Percentiles rank a stretch among this genome's conserved stretches.
phyloP scores from a whole-genome alignment of 2,329 filamentous ascomycete species.

The Neofusicoccum sp. region DNA sequence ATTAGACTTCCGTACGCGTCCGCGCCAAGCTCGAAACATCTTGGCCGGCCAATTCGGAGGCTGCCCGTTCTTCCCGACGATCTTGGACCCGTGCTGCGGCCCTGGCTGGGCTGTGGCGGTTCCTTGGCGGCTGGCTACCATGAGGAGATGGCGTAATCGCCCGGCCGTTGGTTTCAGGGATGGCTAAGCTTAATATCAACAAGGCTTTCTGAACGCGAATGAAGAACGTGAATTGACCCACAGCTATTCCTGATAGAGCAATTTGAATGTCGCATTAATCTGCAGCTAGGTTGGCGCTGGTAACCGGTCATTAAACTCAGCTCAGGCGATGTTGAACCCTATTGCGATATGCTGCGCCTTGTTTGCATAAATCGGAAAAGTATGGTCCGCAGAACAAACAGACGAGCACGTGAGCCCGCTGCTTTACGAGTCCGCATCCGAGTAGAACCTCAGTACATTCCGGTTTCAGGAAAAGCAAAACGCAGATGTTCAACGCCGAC shows the following conservation, averaged over 20 bases:
- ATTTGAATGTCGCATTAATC: slow-evolving; percentile 1
- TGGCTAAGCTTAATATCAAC: background rate
- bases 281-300: background rate
- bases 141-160: background rate
- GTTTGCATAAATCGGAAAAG: background rate
- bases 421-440: background rate
- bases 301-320: background rate
- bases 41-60: background rate
- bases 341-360: slow-evolving; percentile 1
- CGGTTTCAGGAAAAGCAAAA: background rate
- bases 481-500: background rate
- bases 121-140: background rate
- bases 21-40: background rate
- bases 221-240: background rate
- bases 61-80: background rate
- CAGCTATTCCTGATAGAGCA: background rate
- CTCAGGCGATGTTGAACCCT: slow-evolving; percentile 1
- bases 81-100: background rate
- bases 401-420: background rate
- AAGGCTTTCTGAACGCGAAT: background rate
- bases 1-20: slow-evolving; percentile 5
- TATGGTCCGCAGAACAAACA: background rate
- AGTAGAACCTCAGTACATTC: background rate
- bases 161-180: background rate
- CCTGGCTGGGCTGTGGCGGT: background rate